phyloP scores from a whole-genome alignment of 176 grass and related monocot genomes.

The Paspalum vaginatum region DNA sequence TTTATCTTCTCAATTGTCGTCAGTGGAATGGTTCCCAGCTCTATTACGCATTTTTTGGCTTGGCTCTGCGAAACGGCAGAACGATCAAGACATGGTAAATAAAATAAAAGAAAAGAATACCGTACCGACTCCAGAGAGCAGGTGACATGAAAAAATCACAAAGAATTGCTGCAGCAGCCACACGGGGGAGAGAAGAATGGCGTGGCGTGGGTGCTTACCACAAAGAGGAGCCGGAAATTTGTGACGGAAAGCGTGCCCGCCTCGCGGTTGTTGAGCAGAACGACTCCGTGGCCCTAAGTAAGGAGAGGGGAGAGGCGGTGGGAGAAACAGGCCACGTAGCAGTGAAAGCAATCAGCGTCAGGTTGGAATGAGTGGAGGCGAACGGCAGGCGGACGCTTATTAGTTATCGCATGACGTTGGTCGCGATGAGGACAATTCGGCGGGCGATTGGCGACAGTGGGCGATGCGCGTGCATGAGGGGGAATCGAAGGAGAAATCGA shows the following conservation, averaged over 20 bases:
- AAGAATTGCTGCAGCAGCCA: not conserved
- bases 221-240: constrained; percentile 88
- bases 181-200: not conserved
- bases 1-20: constrained; percentile 84
- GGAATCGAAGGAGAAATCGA: not conserved
- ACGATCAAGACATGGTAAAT: not conserved
- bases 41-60: constrained; percentile 64
- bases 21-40: constrained; percentile 87
- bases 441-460: too few species aligned
- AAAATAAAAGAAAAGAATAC: too few species aligned
- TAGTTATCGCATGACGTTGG: too few species aligned
- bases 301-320: not conserved
- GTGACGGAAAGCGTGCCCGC: constrained; percentile 77
- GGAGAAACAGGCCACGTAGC: too few species aligned
- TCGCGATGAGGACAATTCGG: too few species aligned
- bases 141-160: not conserved
- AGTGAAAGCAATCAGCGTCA: too few species aligned
- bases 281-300: constrained; percentile 62
- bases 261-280: constrained; percentile 70
- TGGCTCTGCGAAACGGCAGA: constrained; percentile 62
- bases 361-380: too few species aligned
- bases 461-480: too few species aligned
- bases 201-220: constrained; percentile 57
- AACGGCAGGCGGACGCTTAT: too few species aligned
- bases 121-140: too few species aligned